Evolutionary conservation across 2,329 filamentous ascomycete species (phyloP), one percentile per base, ranked within the genome.

Genomic region (Fusarium sp.): DNA sequence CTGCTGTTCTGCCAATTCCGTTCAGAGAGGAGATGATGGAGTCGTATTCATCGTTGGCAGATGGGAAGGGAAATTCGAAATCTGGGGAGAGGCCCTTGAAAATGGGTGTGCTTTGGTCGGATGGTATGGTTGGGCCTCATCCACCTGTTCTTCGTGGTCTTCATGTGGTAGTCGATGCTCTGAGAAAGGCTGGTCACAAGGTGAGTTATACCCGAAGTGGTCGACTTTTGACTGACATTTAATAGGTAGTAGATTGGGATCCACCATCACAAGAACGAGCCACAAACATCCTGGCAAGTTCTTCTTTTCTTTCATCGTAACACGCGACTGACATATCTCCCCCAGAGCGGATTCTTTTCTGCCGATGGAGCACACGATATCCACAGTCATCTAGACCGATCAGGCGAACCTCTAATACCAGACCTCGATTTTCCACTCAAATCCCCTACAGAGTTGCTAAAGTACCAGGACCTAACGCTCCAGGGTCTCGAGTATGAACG

Each of bases 1-100:
- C 91, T 0, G 79, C 89, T 1, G 88, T 90, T 0, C 79, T 88
- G 43, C 88, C 91, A 22, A 81, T 93, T 1, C 91, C 90, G 1
- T 93, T 90, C 86, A 84, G 90, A 4, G 78, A 84, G 25, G 82
- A 86, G 0, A 69, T 84, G 5, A 57, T 78, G 4, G 77, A 83
- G 13, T 76, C 84, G 3, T 81, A 85, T 22, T 74, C 80, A 16
- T 75, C 74, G 5, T 77, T 78, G 2, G 74, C 71, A 4, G 53
- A 66, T 12, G 15, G n/a, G 0, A 27, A 56, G 9, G 67, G 70
- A 0, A 45, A n/a, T 3, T 44, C 32, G 0, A 67, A 43, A 6
- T 11, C 44, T 2, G 16, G n/a, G 1, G 63, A 72, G 3, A 70
- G 74, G 3, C 78, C 81, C 11, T 80, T 91, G 20, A 81, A 84